Conservation (phyloP, 106 monocot genomes). For the Dendrobium huoshanense region DNA sequence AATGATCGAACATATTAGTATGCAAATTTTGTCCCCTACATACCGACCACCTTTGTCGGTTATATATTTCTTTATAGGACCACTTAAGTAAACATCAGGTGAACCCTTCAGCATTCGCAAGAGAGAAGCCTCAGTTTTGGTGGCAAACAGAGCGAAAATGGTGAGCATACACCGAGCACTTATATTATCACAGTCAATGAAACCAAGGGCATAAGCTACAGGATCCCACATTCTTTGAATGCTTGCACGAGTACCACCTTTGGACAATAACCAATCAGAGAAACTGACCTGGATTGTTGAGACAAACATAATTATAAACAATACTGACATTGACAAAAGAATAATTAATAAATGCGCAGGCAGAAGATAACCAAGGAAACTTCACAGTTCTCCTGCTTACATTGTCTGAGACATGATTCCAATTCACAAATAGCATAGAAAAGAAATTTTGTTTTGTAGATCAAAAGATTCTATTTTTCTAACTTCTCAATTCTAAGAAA, state of each 20-base stretch:
- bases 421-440: not conserved
- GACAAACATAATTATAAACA: conserved; percentile 6
- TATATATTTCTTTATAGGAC: conserved; percentile 94
- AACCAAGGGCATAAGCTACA: conserved; percentile 96
- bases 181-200: conserved; percentile 96
- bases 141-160: conserved; percentile 89
- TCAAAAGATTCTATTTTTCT: not conserved
- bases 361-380: not conserved
- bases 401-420: not conserved
- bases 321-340: not conserved
- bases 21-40: not conserved
- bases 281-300: conserved; percentile 64
- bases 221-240: conserved; percentile 98
- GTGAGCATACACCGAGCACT: conserved; percentile 99
- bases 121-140: conserved; percentile 96
- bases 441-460: not conserved
- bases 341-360: not conserved
- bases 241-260: conserved; percentile 94
- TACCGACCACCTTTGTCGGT: conserved; percentile 88
- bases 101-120: conserved; percentile 97
- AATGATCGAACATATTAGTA: not conserved
- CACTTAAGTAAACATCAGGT: conserved; percentile 86
- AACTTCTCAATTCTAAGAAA: not conserved
- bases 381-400: not conserved
- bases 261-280: conserved; percentile 93